Conservation (phyloP, 2,329 filamentous ascomycete species). For the Botryosphaeria dothidea region DNA sequence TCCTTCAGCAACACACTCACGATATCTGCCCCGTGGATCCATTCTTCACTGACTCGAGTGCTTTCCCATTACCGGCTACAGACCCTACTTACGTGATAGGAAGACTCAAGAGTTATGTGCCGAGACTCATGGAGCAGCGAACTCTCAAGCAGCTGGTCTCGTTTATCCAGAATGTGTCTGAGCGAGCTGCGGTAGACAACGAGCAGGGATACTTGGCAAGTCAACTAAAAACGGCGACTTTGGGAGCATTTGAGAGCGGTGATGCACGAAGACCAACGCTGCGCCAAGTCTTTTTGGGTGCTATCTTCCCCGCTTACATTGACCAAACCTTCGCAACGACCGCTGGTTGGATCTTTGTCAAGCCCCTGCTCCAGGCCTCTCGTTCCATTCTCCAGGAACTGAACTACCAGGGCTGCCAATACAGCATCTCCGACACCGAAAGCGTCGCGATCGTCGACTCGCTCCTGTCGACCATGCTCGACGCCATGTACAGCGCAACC, state of each 20-base stretch:
- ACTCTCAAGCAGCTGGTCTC: slow-evolving; percentile 56
- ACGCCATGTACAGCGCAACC: slow-evolving; percentile 34
- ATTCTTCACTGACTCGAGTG: slow-evolving; percentile 62
- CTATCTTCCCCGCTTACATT: slow-evolving; percentile 60
- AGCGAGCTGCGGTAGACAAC: slow-evolving; percentile 59
- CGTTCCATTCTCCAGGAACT: slow-evolving; percentile 45
- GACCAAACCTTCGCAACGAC: slow-evolving; percentile 47
- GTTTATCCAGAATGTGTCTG: slow-evolving; percentile 62
- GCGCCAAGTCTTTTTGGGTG: slow-evolving; percentile 53
- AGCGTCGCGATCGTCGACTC: slow-evolving; percentile 42
- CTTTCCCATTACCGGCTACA: slow-evolving; percentile 60
- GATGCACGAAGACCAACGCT: slow-evolving; percentile 47
- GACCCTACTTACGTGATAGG: slow-evolving; percentile 66
- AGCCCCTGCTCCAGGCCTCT: slow-evolving; percentile 54
- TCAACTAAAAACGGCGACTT: slow-evolving; percentile 55
- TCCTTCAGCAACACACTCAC: slow-evolving; percentile 61
- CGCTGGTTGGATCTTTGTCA: slow-evolving; percentile 53
- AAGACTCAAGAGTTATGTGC: slow-evolving; percentile 59
- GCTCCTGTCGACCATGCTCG: slow-evolving; percentile 39
- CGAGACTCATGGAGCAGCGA: slow-evolving; percentile 51
- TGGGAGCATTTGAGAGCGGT: slow-evolving; percentile 45
- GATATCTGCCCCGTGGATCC: slow-evolving; percentile 58
- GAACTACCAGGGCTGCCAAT: slow-evolving; percentile 47
- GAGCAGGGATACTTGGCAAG: slow-evolving; percentile 58
- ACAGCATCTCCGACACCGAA: slow-evolving; percentile 43